These are phyloP conservation scores for Tricholoma bakamatsutake DNA, from an alignment of 768 basidiomycete species.

Conservation along the genomic window DNA sequence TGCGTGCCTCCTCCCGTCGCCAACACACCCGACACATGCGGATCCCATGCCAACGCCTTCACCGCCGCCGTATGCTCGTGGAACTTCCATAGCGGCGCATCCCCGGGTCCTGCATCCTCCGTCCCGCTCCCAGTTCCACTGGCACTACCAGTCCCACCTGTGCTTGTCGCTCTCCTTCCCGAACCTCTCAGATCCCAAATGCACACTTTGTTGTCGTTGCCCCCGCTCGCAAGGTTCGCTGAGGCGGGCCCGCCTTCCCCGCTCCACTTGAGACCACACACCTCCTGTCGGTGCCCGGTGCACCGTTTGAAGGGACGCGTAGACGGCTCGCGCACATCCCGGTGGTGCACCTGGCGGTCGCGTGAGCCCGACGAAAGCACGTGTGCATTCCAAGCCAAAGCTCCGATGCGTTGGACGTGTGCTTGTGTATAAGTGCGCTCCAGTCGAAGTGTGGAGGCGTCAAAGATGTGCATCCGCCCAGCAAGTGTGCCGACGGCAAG, in stretches of 20 bases:
- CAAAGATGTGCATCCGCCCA: constrained; percentile 90
- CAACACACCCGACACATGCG: constrained; percentile 84
- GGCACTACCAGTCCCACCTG: constrained; percentile 18
- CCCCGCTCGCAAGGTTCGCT: constrained; percentile 82
- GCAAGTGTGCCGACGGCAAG: constrained; percentile 91
- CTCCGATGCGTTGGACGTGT: constrained; percentile 86
- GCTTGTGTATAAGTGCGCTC: constrained; percentile 81
- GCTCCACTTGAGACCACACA: constrained; percentile 95
- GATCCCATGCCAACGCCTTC: constrained; percentile 98
- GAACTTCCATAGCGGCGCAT: constrained; percentile 86
- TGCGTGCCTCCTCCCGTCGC: constrained; percentile 98
- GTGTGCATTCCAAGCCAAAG: constrained; percentile 89
- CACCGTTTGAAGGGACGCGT: constrained; percentile 64
- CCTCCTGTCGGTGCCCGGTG: constrained; percentile 83
- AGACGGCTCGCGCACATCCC: constrained; percentile 78
- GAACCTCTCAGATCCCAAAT: constrained; percentile 86
- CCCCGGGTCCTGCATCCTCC: constrained; percentile 31
- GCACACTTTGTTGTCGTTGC: constrained; percentile 98
- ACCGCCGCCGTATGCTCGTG: constrained; percentile 97
- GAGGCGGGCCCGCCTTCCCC: constrained; percentile 33
- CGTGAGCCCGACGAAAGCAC: constrained; percentile 87
- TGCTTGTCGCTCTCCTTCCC: constrained; percentile 11
- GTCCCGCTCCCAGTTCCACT: constrained; percentile 15
- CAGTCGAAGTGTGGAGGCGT: constrained; percentile 69
- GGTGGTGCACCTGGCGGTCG: constrained; percentile 86